Percentiles rank a stretch among this genome's conserved stretches.
These are phyloP conservation scores for Raphanus hybrid DNA, from an alignment of 441 rosid genomes.

Conservation along the genomic window DNA sequence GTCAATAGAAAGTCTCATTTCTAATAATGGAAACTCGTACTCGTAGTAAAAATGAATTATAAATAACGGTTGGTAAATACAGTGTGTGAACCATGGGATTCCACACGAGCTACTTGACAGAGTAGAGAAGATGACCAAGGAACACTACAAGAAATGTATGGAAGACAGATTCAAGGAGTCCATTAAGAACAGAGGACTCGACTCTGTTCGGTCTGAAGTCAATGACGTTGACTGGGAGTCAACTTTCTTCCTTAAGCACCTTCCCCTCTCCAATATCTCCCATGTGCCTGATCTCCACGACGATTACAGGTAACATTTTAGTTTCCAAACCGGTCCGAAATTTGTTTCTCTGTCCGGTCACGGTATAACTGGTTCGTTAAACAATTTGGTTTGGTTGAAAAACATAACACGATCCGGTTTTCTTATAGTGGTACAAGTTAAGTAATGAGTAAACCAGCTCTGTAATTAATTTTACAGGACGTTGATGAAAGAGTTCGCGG, in stretches of 20 bases:
- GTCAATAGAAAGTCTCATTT: not conserved
- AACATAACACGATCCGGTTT: conserved; percentile 5
- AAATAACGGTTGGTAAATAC: not conserved
- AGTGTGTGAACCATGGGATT: conserved; percentile 84
- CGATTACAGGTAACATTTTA: conserved; percentile 63
- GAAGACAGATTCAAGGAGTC: conserved; percentile 81
- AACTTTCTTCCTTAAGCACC: conserved; percentile 79
- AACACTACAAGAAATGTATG: conserved; percentile 81
- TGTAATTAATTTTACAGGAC: conserved; percentile 43
- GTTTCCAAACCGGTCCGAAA: conserved; percentile 6
- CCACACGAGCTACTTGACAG: conserved; percentile 65
- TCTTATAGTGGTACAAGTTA: not conserved
- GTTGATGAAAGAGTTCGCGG: conserved; percentile 75
- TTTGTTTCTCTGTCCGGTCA: not conserved
- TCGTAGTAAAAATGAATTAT: not conserved
- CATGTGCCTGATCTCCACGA: conserved; percentile 76
- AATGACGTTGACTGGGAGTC: conserved; percentile 92
- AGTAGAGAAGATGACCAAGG: conserved; percentile 78
- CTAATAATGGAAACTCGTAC: not conserved
- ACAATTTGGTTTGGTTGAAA: not conserved
- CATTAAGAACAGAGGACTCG: conserved; percentile 68
- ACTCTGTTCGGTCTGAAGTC: conserved; percentile 63
- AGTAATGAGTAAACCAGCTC: not conserved
- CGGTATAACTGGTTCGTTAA: not conserved
- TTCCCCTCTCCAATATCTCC: conserved; percentile 67